Conservation (phyloP, 2,329 filamentous ascomycete species). For the Ophiocordyceps robertsii region DNA sequence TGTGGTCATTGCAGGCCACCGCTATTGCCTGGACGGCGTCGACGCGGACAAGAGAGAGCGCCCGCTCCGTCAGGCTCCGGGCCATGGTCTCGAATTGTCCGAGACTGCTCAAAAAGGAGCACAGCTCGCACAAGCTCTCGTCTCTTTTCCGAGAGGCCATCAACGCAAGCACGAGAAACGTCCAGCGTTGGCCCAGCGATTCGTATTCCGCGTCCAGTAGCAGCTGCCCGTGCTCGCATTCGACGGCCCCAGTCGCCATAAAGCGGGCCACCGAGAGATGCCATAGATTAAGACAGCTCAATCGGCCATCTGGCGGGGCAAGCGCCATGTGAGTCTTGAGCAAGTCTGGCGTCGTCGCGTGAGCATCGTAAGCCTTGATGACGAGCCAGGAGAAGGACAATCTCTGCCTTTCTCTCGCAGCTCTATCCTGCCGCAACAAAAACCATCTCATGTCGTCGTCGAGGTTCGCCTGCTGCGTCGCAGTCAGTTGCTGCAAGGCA, state of each 20-base stretch:
- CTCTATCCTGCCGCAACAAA: slow-evolving; percentile 3
- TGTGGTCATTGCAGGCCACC: slow-evolving; percentile 10
- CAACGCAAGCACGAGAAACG: slow-evolving; percentile 4
- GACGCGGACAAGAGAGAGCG: slow-evolving; percentile 2
- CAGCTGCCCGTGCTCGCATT: background rate
- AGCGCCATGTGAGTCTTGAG: slow-evolving; percentile 2
- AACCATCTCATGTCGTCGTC: slow-evolving; percentile 4
- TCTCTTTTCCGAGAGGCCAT: slow-evolving; percentile 1
- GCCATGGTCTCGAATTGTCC: slow-evolving; percentile 5
- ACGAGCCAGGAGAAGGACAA: slow-evolving; percentile 11
- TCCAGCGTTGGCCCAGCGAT: slow-evolving; percentile 8
- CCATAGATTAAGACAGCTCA: slow-evolving; percentile 9
- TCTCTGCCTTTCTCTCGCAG: slow-evolving; percentile 2
- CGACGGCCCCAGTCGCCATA: slow-evolving; percentile 3
- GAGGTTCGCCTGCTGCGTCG: slow-evolving; percentile 3
- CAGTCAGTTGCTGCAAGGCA: slow-evolving; percentile 4
- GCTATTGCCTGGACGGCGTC: slow-evolving; percentile 7
- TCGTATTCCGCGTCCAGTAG: slow-evolving; percentile 4
- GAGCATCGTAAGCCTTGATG: slow-evolving; percentile 7
- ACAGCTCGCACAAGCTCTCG: slow-evolving; percentile 5
- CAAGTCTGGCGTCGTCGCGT: slow-evolving; percentile 5
- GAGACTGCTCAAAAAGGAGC: slow-evolving; percentile 4
- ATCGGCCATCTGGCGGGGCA: background rate
- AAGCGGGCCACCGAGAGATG: slow-evolving; percentile 7
- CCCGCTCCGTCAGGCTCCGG: slow-evolving; percentile 2